Conservation (phyloP, 2,329 filamentous ascomycete species). For the Magnaporthiopsis poae region DNA sequence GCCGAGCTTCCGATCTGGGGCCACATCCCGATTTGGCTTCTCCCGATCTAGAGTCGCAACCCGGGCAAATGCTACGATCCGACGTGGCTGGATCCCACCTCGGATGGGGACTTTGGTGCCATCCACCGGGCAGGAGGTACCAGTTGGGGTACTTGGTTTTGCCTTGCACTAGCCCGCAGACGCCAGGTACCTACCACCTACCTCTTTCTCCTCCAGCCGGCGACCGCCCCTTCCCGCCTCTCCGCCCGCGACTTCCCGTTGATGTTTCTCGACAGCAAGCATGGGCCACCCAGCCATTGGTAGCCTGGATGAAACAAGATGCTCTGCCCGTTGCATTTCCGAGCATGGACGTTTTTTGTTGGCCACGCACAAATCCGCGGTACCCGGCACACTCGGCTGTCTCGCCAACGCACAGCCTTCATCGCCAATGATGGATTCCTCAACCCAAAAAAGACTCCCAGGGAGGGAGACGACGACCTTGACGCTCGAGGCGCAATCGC, state of each 20-base stretch:
- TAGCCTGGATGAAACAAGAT: background rate
- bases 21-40: background rate
- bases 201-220: background rate
- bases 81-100: background rate
- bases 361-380: background rate
- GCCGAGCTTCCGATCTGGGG: background rate
- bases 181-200: background rate
- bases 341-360: background rate
- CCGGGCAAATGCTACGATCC: background rate
- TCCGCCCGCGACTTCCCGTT: background rate
- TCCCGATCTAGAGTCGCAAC: background rate
- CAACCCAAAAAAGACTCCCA: background rate
- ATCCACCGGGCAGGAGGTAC: background rate
- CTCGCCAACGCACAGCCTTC: background rate
- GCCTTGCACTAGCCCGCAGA: background rate
- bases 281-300: background rate
- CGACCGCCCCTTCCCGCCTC: background rate
- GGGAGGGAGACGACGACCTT: background rate
- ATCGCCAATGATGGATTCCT: background rate
- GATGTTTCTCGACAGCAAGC: background rate
- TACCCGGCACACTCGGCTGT: background rate
- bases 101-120: background rate
- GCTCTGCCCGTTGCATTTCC: background rate
- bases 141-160: background rate
- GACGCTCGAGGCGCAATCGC: background rate